Evolutionary conservation across 2,329 filamentous ascomycete genomes (phyloP), one percentile per base, ranked within the genome.

Genomic region (Amylocarpus encephaloides): DNA sequence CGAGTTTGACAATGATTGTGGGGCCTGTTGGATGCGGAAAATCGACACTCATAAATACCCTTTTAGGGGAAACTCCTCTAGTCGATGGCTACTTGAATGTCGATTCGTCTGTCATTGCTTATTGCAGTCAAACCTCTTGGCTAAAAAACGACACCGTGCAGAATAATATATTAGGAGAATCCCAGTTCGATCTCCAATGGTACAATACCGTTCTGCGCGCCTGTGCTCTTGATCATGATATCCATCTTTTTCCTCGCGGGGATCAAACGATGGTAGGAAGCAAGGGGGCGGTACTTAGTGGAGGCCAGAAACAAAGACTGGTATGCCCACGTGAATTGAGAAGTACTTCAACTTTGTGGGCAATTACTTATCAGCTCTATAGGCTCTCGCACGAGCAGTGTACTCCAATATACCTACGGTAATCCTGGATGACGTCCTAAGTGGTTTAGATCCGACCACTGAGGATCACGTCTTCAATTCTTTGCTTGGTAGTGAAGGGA

Each of bases 341-440:
- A 30, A 39, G 1, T n/a, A 12, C 30, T 18, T 26, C 9, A 10
- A 29, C n/a, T 6, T 2, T 16, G 7, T 26, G 12, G 11, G 29
- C 38, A 5, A 12, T 22, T 19, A 6, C 22, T 47, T 18, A 38
- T 34, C 18, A 44, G 30, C 2, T 3, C 5, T 40, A 5, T 64
- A 86, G 58, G 84, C 84, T 55, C 84, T 86, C 55, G 83, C 82
- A n/a, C 73, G 83, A 34, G 63, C 67, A 11, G 62, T 68, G 26
- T 50, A 78, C 68, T 62, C 64, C 13, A 49, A 32, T 26, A 38
- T 53, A 33, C 48, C 55, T 13, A 49, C 58, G 7, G 35, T 60
- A 6, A 51, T 62, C 15, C 50, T 62, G 3, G 60, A 62, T 43
- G 60, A 61, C 45, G 47, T 60, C 2, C 54, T 62, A 15, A 57